These are phyloP conservation scores for Scheffersomyces cryptocercus DNA, from an alignment of 1,139 yeast species.

Conservation along the genomic window DNA sequence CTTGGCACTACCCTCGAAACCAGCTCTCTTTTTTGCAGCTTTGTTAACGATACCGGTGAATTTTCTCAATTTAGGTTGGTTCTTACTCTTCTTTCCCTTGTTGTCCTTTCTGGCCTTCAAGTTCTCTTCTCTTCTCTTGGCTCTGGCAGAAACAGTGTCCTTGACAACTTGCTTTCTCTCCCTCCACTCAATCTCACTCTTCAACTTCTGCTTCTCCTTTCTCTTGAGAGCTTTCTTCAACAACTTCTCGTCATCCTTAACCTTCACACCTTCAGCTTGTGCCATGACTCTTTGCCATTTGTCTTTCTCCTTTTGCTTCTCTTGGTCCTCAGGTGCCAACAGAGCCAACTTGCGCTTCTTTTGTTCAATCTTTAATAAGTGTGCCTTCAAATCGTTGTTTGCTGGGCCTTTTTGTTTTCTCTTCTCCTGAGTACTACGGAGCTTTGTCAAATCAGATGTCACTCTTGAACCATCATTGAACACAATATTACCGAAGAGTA, in stretches of 20 bases:
- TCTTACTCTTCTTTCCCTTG: slow-evolving; percentile 70
- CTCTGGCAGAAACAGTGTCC: slow-evolving; percentile 71
- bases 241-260: slow-evolving; percentile 87
- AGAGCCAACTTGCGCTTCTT: slow-evolving; percentile 65
- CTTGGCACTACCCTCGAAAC: slow-evolving; percentile 57
- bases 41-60: slow-evolving; percentile 58
- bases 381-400: slow-evolving; percentile 81
- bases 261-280: slow-evolving; percentile 85
- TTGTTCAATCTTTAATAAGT: slow-evolving; percentile 70
- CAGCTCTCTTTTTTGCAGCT: slow-evolving; percentile 52
- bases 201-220: slow-evolving; percentile 76
- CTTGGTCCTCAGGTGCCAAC: slow-evolving; percentile 65
- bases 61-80: slow-evolving; percentile 68
- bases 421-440: slow-evolving; percentile 53
- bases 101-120: slow-evolving; percentile 77
- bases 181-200: slow-evolving; percentile 82
- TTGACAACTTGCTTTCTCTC: slow-evolving; percentile 81
- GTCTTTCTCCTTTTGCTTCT: slow-evolving; percentile 64
- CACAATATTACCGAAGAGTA: slow-evolving; percentile 79
- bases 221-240: slow-evolving; percentile 83
- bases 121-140: slow-evolving; percentile 87
- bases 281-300: slow-evolving; percentile 84
- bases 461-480: slow-evolving; percentile 82
- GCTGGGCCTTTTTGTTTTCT: slow-evolving; percentile 79
- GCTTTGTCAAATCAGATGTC: slow-evolving; percentile 69